A percentile compares a stretch with the other conserved stretches of the same genome.
Evolutionary conservation across 2,329 filamentous ascomycete genomes (phyloP).

Genomic region (Exophiala sp.): DNA sequence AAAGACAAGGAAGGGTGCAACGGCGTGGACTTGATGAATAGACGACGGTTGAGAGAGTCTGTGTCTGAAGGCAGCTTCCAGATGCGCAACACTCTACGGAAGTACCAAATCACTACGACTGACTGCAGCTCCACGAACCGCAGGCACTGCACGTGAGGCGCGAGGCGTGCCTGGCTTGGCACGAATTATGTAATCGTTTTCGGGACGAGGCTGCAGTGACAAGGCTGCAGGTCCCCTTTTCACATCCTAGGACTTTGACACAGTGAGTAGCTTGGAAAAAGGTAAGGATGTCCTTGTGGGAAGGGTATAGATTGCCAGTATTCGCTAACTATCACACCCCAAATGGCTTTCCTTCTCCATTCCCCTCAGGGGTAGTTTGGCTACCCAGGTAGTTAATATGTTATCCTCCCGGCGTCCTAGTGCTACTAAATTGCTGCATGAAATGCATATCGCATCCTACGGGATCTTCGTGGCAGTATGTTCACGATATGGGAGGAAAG

Average conservation of each 20-base stretch:
- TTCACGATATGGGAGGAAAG: no score
- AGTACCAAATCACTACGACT: not conserved
- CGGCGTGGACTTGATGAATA: not conserved
- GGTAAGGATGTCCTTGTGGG: no score
- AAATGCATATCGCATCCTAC: no score
- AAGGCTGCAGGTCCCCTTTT: not conserved
- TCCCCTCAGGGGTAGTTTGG: no score
- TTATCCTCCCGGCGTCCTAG: no score
- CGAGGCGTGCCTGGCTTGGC: not conserved
- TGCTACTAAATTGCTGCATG: no score
- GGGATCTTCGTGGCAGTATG: no score
- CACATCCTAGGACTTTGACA: not conserved
- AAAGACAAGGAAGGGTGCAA: not conserved
- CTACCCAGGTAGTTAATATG: no score
- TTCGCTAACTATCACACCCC: no score
- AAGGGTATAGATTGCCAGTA: no score
- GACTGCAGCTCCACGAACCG: not conserved
- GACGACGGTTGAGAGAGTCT: not conserved
- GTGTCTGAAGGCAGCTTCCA: conserved; percentile 7
- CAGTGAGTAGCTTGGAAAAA: no score
- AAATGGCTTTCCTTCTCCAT: no score
- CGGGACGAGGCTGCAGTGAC: not conserved
- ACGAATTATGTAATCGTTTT: not conserved
- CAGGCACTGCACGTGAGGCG: conserved; percentile 1
- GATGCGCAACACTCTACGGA: conserved; percentile 10